Evolutionary conservation across 208 protist genomes (phyloP), one percentile per base, ranked within the genome.

Genomic region (Trypanosoma grayi): DNA sequence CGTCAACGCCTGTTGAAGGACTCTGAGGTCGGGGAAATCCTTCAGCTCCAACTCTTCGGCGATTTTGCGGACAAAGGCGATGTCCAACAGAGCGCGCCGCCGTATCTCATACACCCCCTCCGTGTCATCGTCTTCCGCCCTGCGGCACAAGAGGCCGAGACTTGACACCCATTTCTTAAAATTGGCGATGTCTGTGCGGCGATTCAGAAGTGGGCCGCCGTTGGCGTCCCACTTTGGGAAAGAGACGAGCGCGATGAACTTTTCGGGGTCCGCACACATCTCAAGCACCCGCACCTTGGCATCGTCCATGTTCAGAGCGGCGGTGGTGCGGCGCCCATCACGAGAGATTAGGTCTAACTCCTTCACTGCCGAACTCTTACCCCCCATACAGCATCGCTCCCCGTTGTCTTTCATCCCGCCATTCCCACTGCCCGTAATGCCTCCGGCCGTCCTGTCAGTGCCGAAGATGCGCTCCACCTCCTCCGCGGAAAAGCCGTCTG

Each of bases 1-100:
- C 22, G 83, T 90, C 39, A 84, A 51, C 40, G 83, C 79, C 30
- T 59, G 54, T 41, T 45, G 40, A 46, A 82, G 61, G 20, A 60
- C 2, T 13, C 4, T 44, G 2, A 52, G n/a, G 13, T 69, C 54
- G 20, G 22, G 36, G 37, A 59, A 6, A 22, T 59, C 31, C 10
- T n/a, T 28, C 16, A 69, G 43, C 22, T 50, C 44, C 28, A 71
- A 39, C 7, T 71, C 56, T 22, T 61, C 33, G 0, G 52, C 47
- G 11, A 71, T 55, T 3, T 31, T 2, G 6, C 14, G 14, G 36
- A 60, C 16, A 27, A 64, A 57, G 9, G 22, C 16, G 16, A 14
- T 1, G 28, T 44, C 33, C 62, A 39, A 69, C 5, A 45, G 20
- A 22, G 33, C 28, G 24, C 53, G 45, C 34, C 30, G 55, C 8